phyloP scores from a whole-genome alignment of 2,329 filamentous ascomycete species.

The Ophiosphaerella narmari region DNA sequence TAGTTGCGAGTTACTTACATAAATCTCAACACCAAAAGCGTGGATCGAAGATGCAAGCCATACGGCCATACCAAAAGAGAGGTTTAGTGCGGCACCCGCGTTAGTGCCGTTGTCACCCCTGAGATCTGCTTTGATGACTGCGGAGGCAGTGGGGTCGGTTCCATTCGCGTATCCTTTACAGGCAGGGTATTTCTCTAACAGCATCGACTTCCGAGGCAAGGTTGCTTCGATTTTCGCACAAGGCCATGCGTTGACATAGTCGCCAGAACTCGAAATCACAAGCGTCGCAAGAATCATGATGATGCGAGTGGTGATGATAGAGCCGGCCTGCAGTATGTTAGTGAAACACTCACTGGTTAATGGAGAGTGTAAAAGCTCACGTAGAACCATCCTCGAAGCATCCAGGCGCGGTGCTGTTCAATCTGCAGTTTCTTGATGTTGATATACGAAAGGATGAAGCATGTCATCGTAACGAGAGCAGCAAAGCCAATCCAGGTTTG shows the following conservation, averaged over 20 bases:
- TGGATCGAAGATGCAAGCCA: slow-evolving; percentile 62
- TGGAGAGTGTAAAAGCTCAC: slow-evolving; percentile 9
- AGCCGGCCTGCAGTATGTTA: slow-evolving; percentile 46
- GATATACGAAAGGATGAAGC: slow-evolving; percentile 55
- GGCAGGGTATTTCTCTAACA: slow-evolving; percentile 47
- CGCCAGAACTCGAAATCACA: slow-evolving; percentile 38
- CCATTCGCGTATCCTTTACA: slow-evolving; percentile 51
- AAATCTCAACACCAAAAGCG: slow-evolving; percentile 41
- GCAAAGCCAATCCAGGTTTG: slow-evolving; percentile 54
- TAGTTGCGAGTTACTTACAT: slow-evolving; percentile 49
- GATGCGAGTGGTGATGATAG: slow-evolving; percentile 59
- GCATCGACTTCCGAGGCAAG: slow-evolving; percentile 5
- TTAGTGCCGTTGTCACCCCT: slow-evolving; percentile 27
- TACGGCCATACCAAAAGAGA: slow-evolving; percentile 57
- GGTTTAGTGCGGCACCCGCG: slow-evolving; percentile 51
- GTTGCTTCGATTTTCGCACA: slow-evolving; percentile 58
- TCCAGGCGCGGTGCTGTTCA: slow-evolving; percentile 39
- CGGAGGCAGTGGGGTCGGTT: slow-evolving; percentile 22
- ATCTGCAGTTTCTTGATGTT: slow-evolving; percentile 66
- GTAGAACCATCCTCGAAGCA: slow-evolving; percentile 37
- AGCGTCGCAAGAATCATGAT: slow-evolving; percentile 54
- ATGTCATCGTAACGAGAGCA: slow-evolving; percentile 51
- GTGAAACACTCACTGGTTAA: background rate
- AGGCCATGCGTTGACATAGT: slow-evolving; percentile 45
- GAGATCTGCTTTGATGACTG: slow-evolving; percentile 34